Evolutionary conservation across 2,329 filamentous ascomycete species (phyloP).

Genomic region (Botrytis squamosa): DNA sequence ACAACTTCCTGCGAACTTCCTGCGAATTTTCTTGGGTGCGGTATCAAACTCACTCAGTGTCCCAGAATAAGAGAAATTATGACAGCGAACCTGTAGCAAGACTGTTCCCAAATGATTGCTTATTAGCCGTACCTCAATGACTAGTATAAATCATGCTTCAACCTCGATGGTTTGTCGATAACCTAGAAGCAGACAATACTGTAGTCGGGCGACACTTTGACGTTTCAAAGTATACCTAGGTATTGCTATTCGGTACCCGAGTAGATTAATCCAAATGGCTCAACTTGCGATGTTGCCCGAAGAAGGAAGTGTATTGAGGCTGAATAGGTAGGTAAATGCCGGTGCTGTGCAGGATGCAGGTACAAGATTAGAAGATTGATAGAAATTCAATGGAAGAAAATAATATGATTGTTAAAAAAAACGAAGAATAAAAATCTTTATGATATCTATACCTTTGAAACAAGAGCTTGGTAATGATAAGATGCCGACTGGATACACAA

Average conservation of each 20-base stretch:
- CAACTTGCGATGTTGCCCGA: background rate
- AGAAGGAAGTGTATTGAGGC: background rate
- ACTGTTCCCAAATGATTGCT: background rate
- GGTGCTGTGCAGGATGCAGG: conserved; percentile 7
- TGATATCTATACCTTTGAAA: background rate
- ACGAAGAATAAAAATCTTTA: background rate
- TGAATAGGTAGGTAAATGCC: background rate
- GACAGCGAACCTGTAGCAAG: background rate
- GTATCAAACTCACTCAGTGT: background rate
- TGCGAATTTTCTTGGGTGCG: background rate
- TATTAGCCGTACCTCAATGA: background rate
- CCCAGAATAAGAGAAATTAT: background rate
- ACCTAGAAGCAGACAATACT: background rate
- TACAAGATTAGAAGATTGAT: background rate
- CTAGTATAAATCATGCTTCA: background rate
- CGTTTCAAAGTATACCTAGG: background rate
- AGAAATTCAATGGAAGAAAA: background rate
- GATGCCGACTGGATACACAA: background rate
- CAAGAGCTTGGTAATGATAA: background rate
- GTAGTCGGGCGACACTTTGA: background rate
- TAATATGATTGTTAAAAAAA: background rate
- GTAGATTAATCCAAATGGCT: background rate
- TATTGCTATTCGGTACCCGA: background rate
- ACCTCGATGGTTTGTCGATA: background rate
- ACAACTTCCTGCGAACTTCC: background rate